These are phyloP conservation scores for Salix arbutifolia DNA, from an alignment of 345 rosid species.

Conservation along the genomic window DNA sequence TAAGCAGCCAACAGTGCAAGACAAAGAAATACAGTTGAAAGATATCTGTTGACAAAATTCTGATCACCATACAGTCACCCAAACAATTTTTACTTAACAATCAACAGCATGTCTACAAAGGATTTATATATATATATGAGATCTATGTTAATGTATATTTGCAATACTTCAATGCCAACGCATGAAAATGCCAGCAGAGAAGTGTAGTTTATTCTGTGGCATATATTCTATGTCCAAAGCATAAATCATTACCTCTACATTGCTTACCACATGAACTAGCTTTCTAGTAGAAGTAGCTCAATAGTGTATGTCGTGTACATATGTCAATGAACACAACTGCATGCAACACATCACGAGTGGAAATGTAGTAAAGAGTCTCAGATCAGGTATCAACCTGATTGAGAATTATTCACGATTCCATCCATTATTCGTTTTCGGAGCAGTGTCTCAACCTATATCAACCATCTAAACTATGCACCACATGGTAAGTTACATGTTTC, in stretches of 20 bases:
- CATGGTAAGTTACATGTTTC: not conserved
- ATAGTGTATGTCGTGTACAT: not conserved
- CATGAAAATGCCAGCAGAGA: not conserved
- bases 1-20: not conserved
- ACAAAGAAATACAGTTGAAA: not conserved
- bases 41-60: not conserved
- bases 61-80: not conserved
- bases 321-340: constrained; percentile 13
- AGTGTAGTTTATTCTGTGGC: not conserved
- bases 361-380: constrained; percentile 12
- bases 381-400: constrained; percentile 15
- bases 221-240: not conserved
- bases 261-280: constrained; percentile 8
- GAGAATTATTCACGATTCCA: not conserved
- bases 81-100: not conserved
- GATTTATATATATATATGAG: not conserved
- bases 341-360: constrained; percentile 1
- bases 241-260: not conserved
- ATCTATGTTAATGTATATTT: not conserved
- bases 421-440: not conserved
- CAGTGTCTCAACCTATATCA: not conserved
- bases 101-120: not conserved
- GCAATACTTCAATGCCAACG: not conserved
- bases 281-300: not conserved
- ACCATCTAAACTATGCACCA: constrained; percentile 9